These are phyloP conservation scores for Mariannaea sp. DNA, from an alignment of 2,329 filamentous ascomycete species.

Conservation along the genomic window DNA sequence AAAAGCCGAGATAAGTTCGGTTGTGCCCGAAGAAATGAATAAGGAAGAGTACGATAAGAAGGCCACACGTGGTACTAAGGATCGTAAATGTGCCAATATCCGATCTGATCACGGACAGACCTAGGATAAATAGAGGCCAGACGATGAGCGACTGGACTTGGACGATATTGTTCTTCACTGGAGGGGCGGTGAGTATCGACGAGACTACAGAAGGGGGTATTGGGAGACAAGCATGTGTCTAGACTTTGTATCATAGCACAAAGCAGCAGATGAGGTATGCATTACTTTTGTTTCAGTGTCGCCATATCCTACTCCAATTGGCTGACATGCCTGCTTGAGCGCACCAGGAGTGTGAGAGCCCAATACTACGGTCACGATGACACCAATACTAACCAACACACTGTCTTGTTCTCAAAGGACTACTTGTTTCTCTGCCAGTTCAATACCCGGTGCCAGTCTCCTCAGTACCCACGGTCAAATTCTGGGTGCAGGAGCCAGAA, in stretches of 20 bases:
- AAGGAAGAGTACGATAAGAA: constrained; percentile 64
- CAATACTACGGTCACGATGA: neutral
- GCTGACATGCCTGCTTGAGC: constrained; percentile 62
- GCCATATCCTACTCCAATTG: constrained; percentile 68
- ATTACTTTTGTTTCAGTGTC: constrained; percentile 59
- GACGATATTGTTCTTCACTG: constrained; percentile 60
- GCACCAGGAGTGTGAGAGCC: neutral
- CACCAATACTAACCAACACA: neutral
- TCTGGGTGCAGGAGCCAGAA: constrained; percentile 1
- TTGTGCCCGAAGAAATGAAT: constrained; percentile 67
- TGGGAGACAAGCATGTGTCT: constrained; percentile 29
- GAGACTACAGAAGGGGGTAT: constrained; percentile 70
- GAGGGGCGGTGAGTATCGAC: constrained; percentile 61
- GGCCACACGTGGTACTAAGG: constrained; percentile 65
- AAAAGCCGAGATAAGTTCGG: constrained; percentile 60
- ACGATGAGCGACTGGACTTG: constrained; percentile 68
- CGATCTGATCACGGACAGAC: constrained; percentile 59
- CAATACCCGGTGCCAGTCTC: neutral
- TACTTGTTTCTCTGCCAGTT: constrained; percentile 4
- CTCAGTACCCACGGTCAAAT: neutral
- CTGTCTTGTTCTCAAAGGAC: neutral
- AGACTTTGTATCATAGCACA: too few species aligned
- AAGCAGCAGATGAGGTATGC: too few species aligned
- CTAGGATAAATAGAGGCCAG: constrained; percentile 70
- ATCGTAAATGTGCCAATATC: constrained; percentile 60